These are phyloP conservation scores for Auriscalpium microsporum DNA, from an alignment of 768 basidiomycete species.

Conservation along the genomic window DNA sequence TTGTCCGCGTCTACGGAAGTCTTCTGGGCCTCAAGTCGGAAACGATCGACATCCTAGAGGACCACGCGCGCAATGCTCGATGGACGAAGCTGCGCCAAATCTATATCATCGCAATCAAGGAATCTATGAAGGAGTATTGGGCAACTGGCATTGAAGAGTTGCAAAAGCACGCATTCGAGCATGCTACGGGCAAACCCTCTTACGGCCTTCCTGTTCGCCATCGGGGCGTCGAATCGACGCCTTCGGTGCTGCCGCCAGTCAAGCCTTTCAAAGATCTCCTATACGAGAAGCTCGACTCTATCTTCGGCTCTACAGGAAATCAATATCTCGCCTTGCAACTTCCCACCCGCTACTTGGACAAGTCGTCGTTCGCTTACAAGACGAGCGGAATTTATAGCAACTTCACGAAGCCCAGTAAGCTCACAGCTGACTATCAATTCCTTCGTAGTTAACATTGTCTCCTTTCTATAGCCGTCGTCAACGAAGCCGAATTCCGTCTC, in stretches of 20 bases:
- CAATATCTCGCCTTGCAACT: slow-evolving; percentile 24
- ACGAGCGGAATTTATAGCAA: slow-evolving; percentile 23
- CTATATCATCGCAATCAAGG: background rate
- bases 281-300: background rate
- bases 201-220: background rate
- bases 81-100: background rate
- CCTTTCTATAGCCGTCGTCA: slow-evolving; percentile 12
- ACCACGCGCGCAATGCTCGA: background rate
- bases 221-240: background rate
- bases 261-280: background rate
- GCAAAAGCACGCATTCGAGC: background rate
- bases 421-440: background rate
- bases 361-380: slow-evolving; percentile 21
- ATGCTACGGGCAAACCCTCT: background rate
- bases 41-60: background rate
- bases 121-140: background rate
- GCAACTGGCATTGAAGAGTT: background rate
- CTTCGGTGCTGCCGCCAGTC: background rate
- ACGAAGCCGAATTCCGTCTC: slow-evolving; percentile 23
- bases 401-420: slow-evolving; percentile 18
- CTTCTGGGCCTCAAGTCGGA: background rate
- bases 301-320: slow-evolving; percentile 19
- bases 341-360: slow-evolving; percentile 21
- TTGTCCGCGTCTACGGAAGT: background rate
- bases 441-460: background rate